Evolutionary conservation across 2,329 filamentous ascomycete genomes (phyloP), one percentile per base, ranked within the genome.

Genomic region (Diaporthe batatas): DNA sequence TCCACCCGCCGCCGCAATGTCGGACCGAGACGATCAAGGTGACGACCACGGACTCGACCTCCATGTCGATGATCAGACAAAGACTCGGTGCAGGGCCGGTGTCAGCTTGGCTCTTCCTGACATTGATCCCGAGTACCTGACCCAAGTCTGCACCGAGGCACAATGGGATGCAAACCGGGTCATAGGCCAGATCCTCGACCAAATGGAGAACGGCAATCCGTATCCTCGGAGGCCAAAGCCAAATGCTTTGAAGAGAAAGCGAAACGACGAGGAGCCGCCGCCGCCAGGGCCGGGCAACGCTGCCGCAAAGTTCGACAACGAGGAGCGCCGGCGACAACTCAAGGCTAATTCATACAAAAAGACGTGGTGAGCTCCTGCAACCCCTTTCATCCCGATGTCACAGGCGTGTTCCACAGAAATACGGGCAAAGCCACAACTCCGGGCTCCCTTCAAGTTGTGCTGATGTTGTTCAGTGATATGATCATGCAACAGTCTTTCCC

Each of bases 71-170:
- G 53, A 70, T 32, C 47, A 70, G 51, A 39, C 39, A 14, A 68
- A 70, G 58, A 62, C 70, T 29, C 23, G 67, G n/a, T 84, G 81
- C 75, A 78, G 77, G 39, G 74, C 78, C 21, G 71, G 75, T 4
- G 77, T 84, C 18, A 74, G 81, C 11, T 58, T 71, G 6, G 62
- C 87, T 11, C 87, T 88, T 72, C 84, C 86, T 0, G 83, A 88
- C 53, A 85, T 88, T 2, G 86, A 84, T 72, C 80, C 77, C 0
- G 73, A 81, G 0, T 84, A 83, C 70, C 77, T 88, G 16, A 72
- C 77, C 7, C 58, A 73, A 6, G 71, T 83, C 6, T 78, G 78
- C 3, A 42, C 69, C 0, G 73, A 79, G 39, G 70, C 82, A 7
- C 51, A 36, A 2, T 81, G 82, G 73, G 68, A 81, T 51, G 21